These are phyloP conservation scores for Hamigera avellanea DNA, from an alignment of 495 filamentous ascomycete species.

Conservation along the genomic window DNA sequence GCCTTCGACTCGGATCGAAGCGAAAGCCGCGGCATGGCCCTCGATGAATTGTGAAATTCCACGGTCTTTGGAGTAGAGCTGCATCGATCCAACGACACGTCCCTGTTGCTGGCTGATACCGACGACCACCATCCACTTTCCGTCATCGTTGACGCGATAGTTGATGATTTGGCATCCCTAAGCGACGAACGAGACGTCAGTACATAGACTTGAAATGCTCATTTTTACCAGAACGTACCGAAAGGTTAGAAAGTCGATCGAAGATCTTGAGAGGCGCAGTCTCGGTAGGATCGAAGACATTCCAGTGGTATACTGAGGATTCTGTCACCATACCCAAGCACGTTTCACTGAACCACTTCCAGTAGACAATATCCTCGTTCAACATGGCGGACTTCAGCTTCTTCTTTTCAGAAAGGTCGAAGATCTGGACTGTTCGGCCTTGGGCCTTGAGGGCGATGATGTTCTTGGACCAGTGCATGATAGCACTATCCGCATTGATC, in stretches of 20 bases:
- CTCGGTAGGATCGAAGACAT: conserved; percentile 74
- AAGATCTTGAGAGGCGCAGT: conserved; percentile 77
- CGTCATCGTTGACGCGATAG: conserved; percentile 90
- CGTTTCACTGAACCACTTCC: conserved; percentile 95
- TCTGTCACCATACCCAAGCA: conserved; percentile 85
- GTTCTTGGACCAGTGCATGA: conserved; percentile 95
- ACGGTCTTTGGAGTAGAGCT: conserved; percentile 89
- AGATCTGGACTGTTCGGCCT: conserved; percentile 88
- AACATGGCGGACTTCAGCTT: conserved; percentile 93
- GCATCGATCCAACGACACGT: conserved; percentile 89
- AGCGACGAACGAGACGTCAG: conserved; percentile 7
- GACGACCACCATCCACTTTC: conserved; percentile 96
- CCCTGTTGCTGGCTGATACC: conserved; percentile 90
- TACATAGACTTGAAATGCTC: neutral
- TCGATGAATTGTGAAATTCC: conserved; percentile 97
- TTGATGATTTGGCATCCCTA: conserved; percentile 98
- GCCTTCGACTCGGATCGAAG: conserved; percentile 75
- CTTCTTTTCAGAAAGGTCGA: conserved; percentile 77
- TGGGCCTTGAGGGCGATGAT: conserved; percentile 95
- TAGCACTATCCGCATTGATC: conserved; percentile 98
- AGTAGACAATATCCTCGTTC: conserved; percentile 95
- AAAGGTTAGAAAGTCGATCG: conserved; percentile 80
- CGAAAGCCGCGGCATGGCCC: conserved; percentile 93
- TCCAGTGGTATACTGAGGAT: conserved; percentile 89
- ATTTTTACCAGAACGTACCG: conserved; percentile 45